These are phyloP conservation scores for Hortaea sp. DNA, from an alignment of 2,329 filamentous ascomycete species.

Conservation along the genomic window DNA sequence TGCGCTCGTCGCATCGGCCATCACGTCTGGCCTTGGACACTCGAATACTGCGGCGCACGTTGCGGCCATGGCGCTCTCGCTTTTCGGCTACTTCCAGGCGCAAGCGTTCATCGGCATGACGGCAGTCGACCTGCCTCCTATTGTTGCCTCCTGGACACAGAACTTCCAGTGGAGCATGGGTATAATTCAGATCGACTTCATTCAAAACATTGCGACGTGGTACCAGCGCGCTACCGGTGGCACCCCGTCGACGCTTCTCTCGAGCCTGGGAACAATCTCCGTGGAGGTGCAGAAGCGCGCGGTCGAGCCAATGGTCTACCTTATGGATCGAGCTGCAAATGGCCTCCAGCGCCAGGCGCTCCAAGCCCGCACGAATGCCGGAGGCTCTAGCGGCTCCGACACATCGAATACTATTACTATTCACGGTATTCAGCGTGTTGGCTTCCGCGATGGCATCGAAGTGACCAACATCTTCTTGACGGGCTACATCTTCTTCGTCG, in stretches of 20 bases:
- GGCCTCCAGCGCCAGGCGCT: slow-evolving; percentile 35
- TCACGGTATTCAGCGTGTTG: slow-evolving; percentile 78
- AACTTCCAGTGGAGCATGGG: slow-evolving; percentile 99
- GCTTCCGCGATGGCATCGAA: slow-evolving; percentile 77
- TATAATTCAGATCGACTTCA: slow-evolving; percentile 76
- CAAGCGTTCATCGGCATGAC: slow-evolving; percentile 86
- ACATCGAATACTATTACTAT: slow-evolving; percentile 43
- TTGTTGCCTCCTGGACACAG: slow-evolving; percentile 88
- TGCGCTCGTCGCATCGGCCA: slow-evolving; percentile 71
- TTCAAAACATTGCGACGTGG: slow-evolving; percentile 86
- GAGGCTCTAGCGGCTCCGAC: slow-evolving; percentile 18
- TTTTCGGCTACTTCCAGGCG: slow-evolving; percentile 89
- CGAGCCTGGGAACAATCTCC: slow-evolving; percentile 62
- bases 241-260: slow-evolving; percentile 67
- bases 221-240: slow-evolving; percentile 91
- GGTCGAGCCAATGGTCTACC: slow-evolving; percentile 32
- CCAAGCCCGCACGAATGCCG: slow-evolving; percentile 16
- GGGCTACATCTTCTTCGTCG: slow-evolving; percentile 75
- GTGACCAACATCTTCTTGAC: slow-evolving; percentile 89
- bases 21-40: slow-evolving; percentile 83
- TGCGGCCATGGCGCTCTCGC: slow-evolving; percentile 83
- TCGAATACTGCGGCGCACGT: slow-evolving; percentile 92
- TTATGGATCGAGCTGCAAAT: slow-evolving; percentile 46
- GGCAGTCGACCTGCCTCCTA: slow-evolving; percentile 69
- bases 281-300: slow-evolving; percentile 70